Conservation (phyloP, 176 grass and related monocot genomes). For the Aegilops tauschii region DNA sequence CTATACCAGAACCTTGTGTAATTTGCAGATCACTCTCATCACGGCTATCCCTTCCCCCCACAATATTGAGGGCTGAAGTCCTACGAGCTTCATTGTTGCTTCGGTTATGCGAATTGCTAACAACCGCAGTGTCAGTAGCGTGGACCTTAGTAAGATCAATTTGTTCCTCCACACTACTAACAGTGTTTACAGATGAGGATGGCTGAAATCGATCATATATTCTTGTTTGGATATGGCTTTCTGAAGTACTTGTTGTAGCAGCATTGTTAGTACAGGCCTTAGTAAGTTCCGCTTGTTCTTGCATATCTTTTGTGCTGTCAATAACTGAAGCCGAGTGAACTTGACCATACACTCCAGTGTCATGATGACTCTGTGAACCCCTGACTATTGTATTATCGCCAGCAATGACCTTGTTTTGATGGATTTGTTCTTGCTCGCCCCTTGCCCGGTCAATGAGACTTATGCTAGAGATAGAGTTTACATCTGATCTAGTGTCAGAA, state of each 20-base stretch:
- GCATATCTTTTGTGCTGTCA: slow-evolving; percentile 16
- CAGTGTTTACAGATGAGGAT: slow-evolving; percentile 15
- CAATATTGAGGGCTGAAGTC: slow-evolving; percentile 26
- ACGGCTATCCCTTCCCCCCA: slow-evolving; percentile 10
- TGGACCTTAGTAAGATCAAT: slow-evolving; percentile 12
- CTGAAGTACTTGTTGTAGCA: neutral
- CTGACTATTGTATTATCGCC: slow-evolving; percentile 17
- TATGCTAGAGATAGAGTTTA: slow-evolving; percentile 17
- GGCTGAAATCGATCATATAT: slow-evolving; percentile 3
- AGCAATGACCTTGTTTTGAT: slow-evolving; percentile 36
- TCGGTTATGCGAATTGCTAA: slow-evolving; percentile 29
- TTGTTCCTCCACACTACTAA: slow-evolving; percentile 27
- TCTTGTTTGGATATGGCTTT: neutral
- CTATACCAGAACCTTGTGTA: slow-evolving; percentile 21
- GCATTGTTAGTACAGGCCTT: slow-evolving; percentile 10
- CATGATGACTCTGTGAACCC: slow-evolving; percentile 18
- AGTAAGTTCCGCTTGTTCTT: slow-evolving; percentile 29
- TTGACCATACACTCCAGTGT: slow-evolving; percentile 23
- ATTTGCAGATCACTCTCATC: slow-evolving; percentile 26
- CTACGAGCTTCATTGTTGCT: slow-evolving; percentile 6
- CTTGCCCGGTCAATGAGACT: slow-evolving; percentile 6
- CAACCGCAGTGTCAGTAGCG: slow-evolving; percentile 21
- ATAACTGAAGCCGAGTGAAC: slow-evolving; percentile 25
- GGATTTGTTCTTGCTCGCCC: slow-evolving; percentile 15
- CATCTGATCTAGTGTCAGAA: slow-evolving; percentile 32